Evolutionary conservation across 73 alveolate species (phyloP), one percentile per base, ranked within the genome.

Genomic region (Durusdinium trenchii): DNA sequence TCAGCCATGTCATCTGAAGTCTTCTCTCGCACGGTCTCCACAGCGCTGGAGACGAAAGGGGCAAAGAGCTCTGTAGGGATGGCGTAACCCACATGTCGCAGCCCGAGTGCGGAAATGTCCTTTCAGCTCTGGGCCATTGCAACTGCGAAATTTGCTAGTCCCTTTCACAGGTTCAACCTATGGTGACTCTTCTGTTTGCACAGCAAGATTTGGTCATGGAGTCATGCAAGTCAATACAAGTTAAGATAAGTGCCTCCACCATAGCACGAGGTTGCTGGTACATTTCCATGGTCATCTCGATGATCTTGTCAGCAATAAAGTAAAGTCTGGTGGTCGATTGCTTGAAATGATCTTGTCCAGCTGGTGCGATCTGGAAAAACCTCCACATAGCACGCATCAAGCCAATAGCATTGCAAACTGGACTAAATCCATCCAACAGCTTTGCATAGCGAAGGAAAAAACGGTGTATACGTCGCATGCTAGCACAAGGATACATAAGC

Each of bases 41-140:
- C 93, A 3, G 99, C 93, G 54, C 57, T 36, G 45, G 84, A 75
- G 42, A 94, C 99, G 50, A 94, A 94, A 18, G 99, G 99, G 26
- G 99, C 99, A 32, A 94, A 94, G 52, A 94, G 99, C 94, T 94
- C 99, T 30, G 99, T 94, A 20, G 99, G 99, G 50, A 94, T 94
- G 69, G 94, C 99, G 51, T 94, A 94, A 45, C 99, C 99, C 26
- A 94, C 99, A 18, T 94, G 99, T 4, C 99, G 91, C 36, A 94
- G 94, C 35, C 99, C 99, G 85, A 78, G 36, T 6, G 99, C 99
- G 7, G 99, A 94, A 43, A 94, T 51, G 94, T 94, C 99, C 91
- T 91, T 87, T 86, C 71, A n/a, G 46, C 30, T 26, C 23, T 12
- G 69, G 69, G 69, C 69, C 23, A 23, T 57, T 23, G 69, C 69